Percentiles rank a stretch among this genome's conserved stretches.
Evolutionary conservation across 106 monocot genomes (phyloP).

Genomic region (Chionographis japonica): DNA sequence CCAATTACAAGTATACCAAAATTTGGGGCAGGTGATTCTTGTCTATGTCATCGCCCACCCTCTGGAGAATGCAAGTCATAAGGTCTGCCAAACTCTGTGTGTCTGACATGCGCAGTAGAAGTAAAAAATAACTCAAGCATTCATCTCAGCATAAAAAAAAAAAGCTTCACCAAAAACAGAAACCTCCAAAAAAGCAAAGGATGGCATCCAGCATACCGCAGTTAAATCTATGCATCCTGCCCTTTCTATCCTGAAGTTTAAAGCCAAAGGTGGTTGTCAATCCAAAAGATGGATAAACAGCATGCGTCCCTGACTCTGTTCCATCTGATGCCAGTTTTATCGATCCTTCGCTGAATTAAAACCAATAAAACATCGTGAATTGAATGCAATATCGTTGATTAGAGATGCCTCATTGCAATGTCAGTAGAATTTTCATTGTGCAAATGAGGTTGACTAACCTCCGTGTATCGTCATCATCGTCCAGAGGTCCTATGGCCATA

Average conservation of each 20-base stretch:
- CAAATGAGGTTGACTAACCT: slow-evolving; percentile 24
- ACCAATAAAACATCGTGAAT: background rate
- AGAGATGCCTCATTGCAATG: background rate
- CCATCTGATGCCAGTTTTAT: slow-evolving; percentile 54
- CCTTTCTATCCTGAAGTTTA: slow-evolving; percentile 65
- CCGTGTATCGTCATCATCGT: slow-evolving; percentile 57
- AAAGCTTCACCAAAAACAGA: background rate
- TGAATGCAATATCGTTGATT: background rate
- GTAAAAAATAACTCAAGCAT: too few relatives aligned
- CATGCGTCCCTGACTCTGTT: slow-evolving; percentile 43
- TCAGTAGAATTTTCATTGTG: background rate
- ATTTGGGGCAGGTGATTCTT: slow-evolving; percentile 73
- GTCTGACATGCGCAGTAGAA: slow-evolving; percentile 23
- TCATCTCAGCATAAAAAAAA: background rate
- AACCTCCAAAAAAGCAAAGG: background rate
- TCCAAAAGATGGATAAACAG: slow-evolving; percentile 35
- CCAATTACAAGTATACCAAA: slow-evolving; percentile 15
- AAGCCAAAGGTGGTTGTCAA: slow-evolving; percentile 54
- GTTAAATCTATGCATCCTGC: slow-evolving; percentile 72
- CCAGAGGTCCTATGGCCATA: slow-evolving; percentile 38
- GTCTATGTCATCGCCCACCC: slow-evolving; percentile 72
- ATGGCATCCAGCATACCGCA: slow-evolving; percentile 36
- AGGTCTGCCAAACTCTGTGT: slow-evolving; percentile 65
- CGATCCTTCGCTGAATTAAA: slow-evolving; percentile 60
- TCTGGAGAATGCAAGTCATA: slow-evolving; percentile 72